Evolutionary conservation across 306 rosid species (phyloP), one percentile per base, ranked within the genome.

Genomic region (Prunus padus): DNA sequence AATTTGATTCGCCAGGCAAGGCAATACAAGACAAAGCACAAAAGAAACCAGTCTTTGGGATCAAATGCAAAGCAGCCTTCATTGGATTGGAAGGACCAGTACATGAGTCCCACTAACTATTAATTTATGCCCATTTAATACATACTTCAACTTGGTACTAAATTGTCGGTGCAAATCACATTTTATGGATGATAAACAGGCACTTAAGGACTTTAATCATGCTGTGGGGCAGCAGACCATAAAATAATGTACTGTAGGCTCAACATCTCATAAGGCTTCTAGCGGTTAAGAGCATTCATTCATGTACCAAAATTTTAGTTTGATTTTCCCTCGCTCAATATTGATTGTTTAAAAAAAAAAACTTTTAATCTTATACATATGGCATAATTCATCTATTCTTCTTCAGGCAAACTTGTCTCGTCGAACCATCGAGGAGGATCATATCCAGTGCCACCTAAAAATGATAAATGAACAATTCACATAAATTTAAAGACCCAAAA

Each of bases 341-440:
- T 4, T 0, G 5, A 2, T 31, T 4, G 37, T 31, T 31, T 28
- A 28, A 31, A 31, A 31, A 31, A 31, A 37, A 7, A 2, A 7
- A 47, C 51, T 47, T 11, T 47, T 47, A 47, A 47, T 47, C 23
- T 2, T 25, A 9, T 25, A 28, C 72, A 14, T 31, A 6, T 14
- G 2, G 9, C 42, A 37, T 37, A 37, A 5, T 37, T 37, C 42
- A 7, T 6, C 42, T 57, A 88, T 80, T 89, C 89, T 55, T 93
- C 91, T 81, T 88, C 90, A 23, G 76, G 69, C 37, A 82, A 77
- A 1, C 62, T 79, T 56, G 20, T 69, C 83, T 90, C 96, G 54
- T 76, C 90, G 73, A 91, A 94, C 98, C 97, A 94, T 79, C 90
- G 79, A 0, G 97, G 98, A 59, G 97, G 97, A 90, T 94, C 98